These are phyloP conservation scores for Perkinsus olseni DNA, from an alignment of 169 alveolate genomes.

Conservation along the genomic window DNA sequence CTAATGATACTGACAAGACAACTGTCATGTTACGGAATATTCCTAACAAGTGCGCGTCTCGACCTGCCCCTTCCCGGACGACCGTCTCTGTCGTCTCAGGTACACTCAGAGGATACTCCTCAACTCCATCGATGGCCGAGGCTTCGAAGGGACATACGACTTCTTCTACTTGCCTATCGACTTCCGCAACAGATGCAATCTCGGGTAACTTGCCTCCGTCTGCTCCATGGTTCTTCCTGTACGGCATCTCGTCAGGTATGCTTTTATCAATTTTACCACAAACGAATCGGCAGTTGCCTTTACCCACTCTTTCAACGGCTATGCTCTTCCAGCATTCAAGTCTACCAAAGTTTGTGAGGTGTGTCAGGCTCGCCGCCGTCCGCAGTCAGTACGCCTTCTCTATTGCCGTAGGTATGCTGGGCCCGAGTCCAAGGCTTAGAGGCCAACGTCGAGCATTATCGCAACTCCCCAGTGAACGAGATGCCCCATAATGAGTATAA, in stretches of 20 bases:
- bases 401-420: background rate
- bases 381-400: background rate
- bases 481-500: slow-evolving; percentile 8
- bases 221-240: background rate
- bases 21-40: background rate
- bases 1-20: background rate
- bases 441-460: background rate
- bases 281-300: background rate
- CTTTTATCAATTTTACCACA: background rate
- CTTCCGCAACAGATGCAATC: background rate
- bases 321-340: background rate
- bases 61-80: background rate
- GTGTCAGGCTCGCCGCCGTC: background rate
- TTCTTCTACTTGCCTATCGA: background rate
- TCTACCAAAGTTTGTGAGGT: slow-evolving; percentile 5
- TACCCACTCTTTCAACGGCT: background rate
- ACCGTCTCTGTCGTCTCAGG: background rate
- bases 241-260: background rate
- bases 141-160: background rate
- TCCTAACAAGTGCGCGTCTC: background rate
- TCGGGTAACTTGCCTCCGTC: background rate
- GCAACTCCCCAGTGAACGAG: slow-evolving; percentile 9
- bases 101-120: background rate
- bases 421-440: background rate
- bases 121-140: background rate